A percentile compares a stretch with the other conserved stretches of the same genome.
Conservation (phyloP, 208 protist genomes). For the Phytomonas sp. region DNA sequence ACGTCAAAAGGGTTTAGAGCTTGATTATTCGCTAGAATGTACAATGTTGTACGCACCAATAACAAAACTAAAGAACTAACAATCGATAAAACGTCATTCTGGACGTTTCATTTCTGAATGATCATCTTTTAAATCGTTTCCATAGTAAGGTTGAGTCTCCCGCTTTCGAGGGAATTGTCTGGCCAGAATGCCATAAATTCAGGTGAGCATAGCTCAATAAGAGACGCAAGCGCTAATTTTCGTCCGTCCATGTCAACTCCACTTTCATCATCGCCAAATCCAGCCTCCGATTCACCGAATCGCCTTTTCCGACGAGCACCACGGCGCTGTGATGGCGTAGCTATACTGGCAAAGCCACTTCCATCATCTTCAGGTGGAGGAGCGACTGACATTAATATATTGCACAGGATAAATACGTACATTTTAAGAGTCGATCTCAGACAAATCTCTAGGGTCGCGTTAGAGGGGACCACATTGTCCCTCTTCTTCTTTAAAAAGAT, state of each 20-base stretch:
- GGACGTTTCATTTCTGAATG: conserved; percentile 75
- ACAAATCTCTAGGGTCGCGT: conserved; percentile 40
- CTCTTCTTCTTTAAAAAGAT: conserved; percentile 55
- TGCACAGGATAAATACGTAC: conserved; percentile 76
- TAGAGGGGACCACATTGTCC: conserved; percentile 11
- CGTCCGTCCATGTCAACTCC: conserved; percentile 87
- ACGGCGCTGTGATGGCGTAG: conserved; percentile 21
- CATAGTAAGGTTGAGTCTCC: conserved; percentile 52
- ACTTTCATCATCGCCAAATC: conserved; percentile 78
- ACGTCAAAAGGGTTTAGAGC: conserved; percentile 39
- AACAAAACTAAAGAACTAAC: conserved; percentile 55
- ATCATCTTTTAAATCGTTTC: conserved; percentile 75
- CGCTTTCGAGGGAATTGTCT: conserved; percentile 38
- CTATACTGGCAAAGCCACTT: conserved; percentile 1
- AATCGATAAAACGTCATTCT: conserved; percentile 66
- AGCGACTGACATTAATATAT: conserved; percentile 47
- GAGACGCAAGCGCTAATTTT: conserved; percentile 65
- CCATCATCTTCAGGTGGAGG: conserved; percentile 39
- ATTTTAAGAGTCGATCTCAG: conserved; percentile 83
- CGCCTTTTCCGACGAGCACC: conserved; percentile 24
- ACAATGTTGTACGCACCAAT: conserved; percentile 34
- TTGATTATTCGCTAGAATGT: conserved; percentile 19
- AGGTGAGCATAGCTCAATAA: conserved; percentile 64
- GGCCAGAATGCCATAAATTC: conserved; percentile 62
- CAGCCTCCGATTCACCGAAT: conserved; percentile 29